phyloP scores from a whole-genome alignment of 1,284 basidiomycete species.

The Jaminaea rosea region DNA sequence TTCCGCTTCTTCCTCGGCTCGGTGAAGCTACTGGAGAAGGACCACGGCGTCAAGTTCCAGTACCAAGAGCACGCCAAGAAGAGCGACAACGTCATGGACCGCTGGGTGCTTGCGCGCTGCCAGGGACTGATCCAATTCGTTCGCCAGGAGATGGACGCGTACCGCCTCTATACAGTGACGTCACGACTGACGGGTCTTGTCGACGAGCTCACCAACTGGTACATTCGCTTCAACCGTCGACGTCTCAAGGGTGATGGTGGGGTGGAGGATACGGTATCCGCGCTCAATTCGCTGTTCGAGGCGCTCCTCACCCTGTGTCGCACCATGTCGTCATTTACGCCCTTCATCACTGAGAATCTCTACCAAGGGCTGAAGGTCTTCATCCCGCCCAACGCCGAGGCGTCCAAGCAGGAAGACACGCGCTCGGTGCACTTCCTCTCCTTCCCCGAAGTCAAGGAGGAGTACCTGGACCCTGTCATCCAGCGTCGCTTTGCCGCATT shows the following conservation, averaged over 20 bases:
- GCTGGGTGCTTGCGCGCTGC: constrained; percentile 94
- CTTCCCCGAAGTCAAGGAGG: constrained; percentile 85
- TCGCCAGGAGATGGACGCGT: constrained; percentile 86
- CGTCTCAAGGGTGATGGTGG: constrained; percentile 93
- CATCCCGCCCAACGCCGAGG: constrained; percentile 50
- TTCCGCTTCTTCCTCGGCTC: constrained; percentile 99
- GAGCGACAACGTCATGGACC: constrained; percentile 91
- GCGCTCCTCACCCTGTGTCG: constrained; percentile 85
- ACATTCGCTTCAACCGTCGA: constrained; percentile 96
- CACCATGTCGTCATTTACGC: constrained; percentile 97
- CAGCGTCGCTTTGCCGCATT: constrained; percentile 90
- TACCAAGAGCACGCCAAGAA: constrained; percentile 79
- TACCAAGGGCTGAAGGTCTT: constrained; percentile 82
- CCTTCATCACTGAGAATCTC: constrained; percentile 92
- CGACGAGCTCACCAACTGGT: constrained; percentile 98
- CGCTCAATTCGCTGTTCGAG: constrained; percentile 93
- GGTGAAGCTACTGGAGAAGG: constrained; percentile 76
- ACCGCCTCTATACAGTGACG: constrained; percentile 95
- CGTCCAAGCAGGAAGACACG: constrained; percentile 61
- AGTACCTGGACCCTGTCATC: constrained; percentile 92
- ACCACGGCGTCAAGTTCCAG: constrained; percentile 66
- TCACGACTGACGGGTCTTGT: constrained; percentile 85
- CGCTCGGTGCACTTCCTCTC: constrained; percentile 91
- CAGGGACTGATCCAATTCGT: constrained; percentile 91
- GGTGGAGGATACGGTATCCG: constrained; percentile 73